Base-by-base conservation (phyloP, 495 filamentous ascomycete species). In the Astrothelium macrocarpum region DNA sequence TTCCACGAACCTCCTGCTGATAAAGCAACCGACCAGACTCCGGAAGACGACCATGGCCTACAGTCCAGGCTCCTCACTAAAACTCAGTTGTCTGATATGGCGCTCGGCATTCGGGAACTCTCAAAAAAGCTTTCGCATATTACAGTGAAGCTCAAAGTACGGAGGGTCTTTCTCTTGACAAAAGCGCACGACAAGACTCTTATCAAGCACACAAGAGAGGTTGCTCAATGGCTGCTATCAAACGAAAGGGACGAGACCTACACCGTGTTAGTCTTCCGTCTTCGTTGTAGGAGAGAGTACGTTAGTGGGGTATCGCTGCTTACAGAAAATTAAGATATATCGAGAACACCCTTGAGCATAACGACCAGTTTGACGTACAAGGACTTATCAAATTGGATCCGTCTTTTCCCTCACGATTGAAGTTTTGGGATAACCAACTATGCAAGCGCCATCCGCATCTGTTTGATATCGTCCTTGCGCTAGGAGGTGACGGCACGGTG, bases 401-500 rank as follows among this genome's bases (percentile, higher is more conserved):
- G 0, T 77, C 80, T 0, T 78, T 84, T 31, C 71, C 74, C 32
- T 79, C 74, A 39, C 81, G 91, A 34, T 72, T 97, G 46, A 85
- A 83, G 56, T 96, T 86, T 73, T 98, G 94, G 94, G 85, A 82
- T 31, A 85, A 87, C 56, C 81, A 87, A 59, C 83, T 97, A 66
- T 95, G 90, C 60, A 77, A 79, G 53, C 81, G 83, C 28, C 79
- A 85, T 59, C 94, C 95, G 0, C 90, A 97, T 65, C 85, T 84
- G 2, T 97, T 97, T 71, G 94, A 98, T 74, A 91, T 98, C 70
- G 87, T 94, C 18, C 79, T 98, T 36, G 95, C 93, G 0, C 85
- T 98, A 2, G 94, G 94, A n/a, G 94, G 94, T 11, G 94, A 98
- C 71, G 94, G 94, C 16, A 98, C 94, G 0, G 93, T 98, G 32